Evolutionary conservation across 2,329 filamentous ascomycete genomes (phyloP), one percentile per base, ranked within the genome.

Genomic region (Cladobotryum mycophilum): DNA sequence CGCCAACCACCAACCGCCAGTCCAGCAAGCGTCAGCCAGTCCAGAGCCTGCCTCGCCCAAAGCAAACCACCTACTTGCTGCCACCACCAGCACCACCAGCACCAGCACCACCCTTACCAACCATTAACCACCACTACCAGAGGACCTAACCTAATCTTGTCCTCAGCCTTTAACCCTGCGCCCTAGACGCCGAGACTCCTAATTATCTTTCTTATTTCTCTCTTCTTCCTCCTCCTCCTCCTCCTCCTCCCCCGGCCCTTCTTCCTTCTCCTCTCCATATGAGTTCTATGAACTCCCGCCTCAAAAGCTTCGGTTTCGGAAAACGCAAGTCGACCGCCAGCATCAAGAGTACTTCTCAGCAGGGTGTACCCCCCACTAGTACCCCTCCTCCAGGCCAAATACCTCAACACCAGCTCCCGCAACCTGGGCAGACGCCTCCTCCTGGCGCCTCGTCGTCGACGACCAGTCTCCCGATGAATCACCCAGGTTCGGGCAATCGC

Each of bases 231-330:
- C 48, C 41, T 51, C 48, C 42, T 47, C 41, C 45, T 45, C 48
- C 47, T 41, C 58, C 58, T 55, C 58, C 55, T 58, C 55, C 56
- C 55, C 55, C 53, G 56, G 55, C 45, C 49, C 45, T 47, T 47
- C 44, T 25, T 48, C 34, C 45, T 38, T 41, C 55, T 61, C 51
- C 47, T 45, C 54, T 56, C 69, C 66, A 66, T 68, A 87, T 88
- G 84, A 87, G 81, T 79, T 88, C 83, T 78, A 80, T 87, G 81
- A 88, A 88, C 77, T 81, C 82, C 69, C 83, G 85, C 72, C 82
- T 89, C 70, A 87, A 88, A 78, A 80, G 81, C 78, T 79, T 89
- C 75, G 85, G 86, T 73, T 86, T 88, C 77, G 85, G 85, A 74
- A 88, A 87, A 80, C 84, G 86, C 72, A 87, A 84, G 76, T 85